Evolutionary conservation across 495 filamentous ascomycete genomes (phyloP).

Genomic region (Xylona heveae): DNA sequence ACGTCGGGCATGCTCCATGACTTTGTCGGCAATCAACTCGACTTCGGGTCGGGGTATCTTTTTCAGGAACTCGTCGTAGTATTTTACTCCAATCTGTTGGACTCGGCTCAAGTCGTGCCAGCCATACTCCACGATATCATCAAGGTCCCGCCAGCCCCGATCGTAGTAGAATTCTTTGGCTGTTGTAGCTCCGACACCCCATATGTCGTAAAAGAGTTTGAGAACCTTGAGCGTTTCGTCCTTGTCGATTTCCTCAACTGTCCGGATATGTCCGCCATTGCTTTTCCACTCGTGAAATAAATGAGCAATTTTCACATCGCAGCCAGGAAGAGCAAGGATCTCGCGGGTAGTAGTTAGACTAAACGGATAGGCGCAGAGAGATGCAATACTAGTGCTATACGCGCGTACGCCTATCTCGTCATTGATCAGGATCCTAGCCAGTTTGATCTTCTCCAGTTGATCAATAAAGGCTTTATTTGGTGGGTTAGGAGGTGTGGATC

Average conservation of each 20-base stretch:
- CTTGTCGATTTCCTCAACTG: slow-evolving; percentile 38
- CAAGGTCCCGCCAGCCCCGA: slow-evolving; percentile 52
- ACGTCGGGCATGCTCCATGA: slow-evolving; percentile 39
- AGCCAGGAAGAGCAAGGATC: slow-evolving; percentile 54
- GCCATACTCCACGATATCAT: slow-evolving; percentile 68
- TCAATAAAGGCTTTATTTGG: slow-evolving; percentile 63
- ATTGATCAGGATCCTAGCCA: slow-evolving; percentile 41
- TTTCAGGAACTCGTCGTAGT: slow-evolving; percentile 63
- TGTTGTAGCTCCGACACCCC: slow-evolving; percentile 72
- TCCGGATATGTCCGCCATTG: slow-evolving; percentile 32
- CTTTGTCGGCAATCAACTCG: slow-evolving; percentile 37
- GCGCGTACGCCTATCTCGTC: slow-evolving; percentile 71
- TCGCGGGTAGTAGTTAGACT: slow-evolving; percentile 31
- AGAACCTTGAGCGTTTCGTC: slow-evolving; percentile 43
- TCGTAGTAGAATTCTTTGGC: slow-evolving; percentile 67
- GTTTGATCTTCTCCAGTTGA: slow-evolving; percentile 52
- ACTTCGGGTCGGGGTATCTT: slow-evolving; percentile 56
- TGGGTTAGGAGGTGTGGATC: slow-evolving; percentile 42
- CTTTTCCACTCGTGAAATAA: slow-evolving; percentile 59
- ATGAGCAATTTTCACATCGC: slow-evolving; percentile 55
- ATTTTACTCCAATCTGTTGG: slow-evolving; percentile 93
- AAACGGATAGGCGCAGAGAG: slow-evolving; percentile 66
- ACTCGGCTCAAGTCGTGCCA: slow-evolving; percentile 56
- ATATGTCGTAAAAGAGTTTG: slow-evolving; percentile 55
- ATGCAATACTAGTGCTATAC: slow-evolving; percentile 71